Conservation (phyloP, 2,329 filamentous ascomycete genomes). For the Colletotrichum zoysiae region DNA sequence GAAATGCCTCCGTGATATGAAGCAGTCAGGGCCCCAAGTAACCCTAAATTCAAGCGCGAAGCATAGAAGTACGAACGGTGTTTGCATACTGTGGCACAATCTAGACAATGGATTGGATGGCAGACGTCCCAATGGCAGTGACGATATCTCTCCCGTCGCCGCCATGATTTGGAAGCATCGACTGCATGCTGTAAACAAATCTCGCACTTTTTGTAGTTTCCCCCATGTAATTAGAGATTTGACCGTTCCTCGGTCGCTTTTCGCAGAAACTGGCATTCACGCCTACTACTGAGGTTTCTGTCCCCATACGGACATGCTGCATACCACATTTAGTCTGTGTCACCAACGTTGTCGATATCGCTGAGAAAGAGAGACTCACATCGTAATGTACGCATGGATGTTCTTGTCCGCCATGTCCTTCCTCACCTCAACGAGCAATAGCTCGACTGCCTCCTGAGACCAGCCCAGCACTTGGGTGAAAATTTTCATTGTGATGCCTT, state of each 20-base stretch:
- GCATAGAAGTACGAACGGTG: neutral
- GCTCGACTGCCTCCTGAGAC: slow-evolving; percentile 49
- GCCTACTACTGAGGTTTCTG: slow-evolving; percentile 13
- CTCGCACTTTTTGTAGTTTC: neutral
- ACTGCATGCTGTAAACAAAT: neutral
- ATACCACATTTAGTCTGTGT: neutral
- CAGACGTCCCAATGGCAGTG: neutral
- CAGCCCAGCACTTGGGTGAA: slow-evolving; percentile 50
- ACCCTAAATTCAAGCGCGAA: neutral
- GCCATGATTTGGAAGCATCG: too few relatives aligned
- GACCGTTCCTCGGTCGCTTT: neutral
- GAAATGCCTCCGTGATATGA: neutral
- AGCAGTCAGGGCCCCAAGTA: neutral
- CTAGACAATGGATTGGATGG: neutral
- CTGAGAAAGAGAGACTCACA: slow-evolving; percentile 43
- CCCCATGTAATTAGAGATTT: neutral
- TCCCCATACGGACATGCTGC: slow-evolving; percentile 29
- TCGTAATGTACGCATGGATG: slow-evolving; percentile 50
- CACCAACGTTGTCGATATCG: neutral
- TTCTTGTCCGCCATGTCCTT: slow-evolving; percentile 48
- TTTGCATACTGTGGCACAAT: neutral
- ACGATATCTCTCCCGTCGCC: neutral
- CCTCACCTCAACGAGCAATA: slow-evolving; percentile 49
- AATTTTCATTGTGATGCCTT: slow-evolving; percentile 50
- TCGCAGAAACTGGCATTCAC: neutral